phyloP scores from a whole-genome alignment of 352 stramenopile genomes.

The Plasmopara muralis region DNA sequence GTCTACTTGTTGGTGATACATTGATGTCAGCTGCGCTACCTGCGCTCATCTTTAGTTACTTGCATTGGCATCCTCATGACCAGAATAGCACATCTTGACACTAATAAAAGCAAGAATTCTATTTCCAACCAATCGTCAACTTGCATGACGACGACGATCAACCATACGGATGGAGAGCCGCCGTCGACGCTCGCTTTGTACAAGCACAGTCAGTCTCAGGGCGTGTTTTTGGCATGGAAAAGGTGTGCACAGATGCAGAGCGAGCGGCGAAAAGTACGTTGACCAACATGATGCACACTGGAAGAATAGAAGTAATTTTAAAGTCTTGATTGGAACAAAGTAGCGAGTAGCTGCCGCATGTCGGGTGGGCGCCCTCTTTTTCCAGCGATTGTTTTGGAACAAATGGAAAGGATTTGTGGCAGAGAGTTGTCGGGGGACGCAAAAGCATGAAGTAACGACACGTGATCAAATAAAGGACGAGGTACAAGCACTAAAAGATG shows the following conservation, averaged over 20 bases:
- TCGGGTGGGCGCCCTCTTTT: conserved; percentile 36
- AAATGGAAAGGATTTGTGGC: conserved; percentile 25
- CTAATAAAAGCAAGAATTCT: no score
- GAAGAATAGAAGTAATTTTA: background rate
- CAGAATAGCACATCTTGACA: no score
- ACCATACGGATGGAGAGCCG: background rate
- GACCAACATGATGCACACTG: background rate
- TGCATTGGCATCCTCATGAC: no score
- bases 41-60: no score
- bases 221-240: conserved; percentile 28
- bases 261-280: conserved; percentile 1
- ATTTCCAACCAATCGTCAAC: conserved; percentile 12
- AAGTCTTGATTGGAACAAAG: background rate
- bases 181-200: background rate
- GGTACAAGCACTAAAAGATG: background rate
- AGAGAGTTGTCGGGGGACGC: conserved; percentile 2
- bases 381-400: conserved; percentile 29
- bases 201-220: conserved; percentile 3
- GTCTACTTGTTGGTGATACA: no score
- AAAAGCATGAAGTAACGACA: background rate
- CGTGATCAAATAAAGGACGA: conserved; percentile 1
- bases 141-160: background rate
- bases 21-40: no score
- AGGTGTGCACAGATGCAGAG: conserved; percentile 7
- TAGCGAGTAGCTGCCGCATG: conserved; percentile 39